Base-by-base conservation (phyloP, 169 alveolate species). In the Eimeria acervulina region DNA sequence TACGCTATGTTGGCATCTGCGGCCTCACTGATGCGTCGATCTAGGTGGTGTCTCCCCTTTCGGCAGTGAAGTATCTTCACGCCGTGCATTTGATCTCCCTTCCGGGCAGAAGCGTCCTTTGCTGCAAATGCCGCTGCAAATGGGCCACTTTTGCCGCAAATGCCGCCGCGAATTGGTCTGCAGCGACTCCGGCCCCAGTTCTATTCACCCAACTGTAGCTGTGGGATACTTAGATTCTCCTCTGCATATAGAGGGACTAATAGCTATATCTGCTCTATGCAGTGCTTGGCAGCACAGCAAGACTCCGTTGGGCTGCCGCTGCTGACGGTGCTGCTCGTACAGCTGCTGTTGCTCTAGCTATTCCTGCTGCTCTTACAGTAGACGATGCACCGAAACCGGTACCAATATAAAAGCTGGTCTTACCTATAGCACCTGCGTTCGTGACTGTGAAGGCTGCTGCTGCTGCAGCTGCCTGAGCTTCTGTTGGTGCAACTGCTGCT, bases 401-500 rank as follows among this genome's bases (percentile, higher is more conserved):
- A 72, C 31, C 52, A 78, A n/a, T 42, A 78, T 78, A 78, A 78
- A 40, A 36, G 36, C 68, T 42, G 3, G 66, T 47, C 42, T 21
- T 42, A 17, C 88, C 66, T 83, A 83, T 26, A 52, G 76, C 21
- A n/a, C 74, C 91, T 83, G 52, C 66, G 70, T 52, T 51, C 31
- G 47, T 10, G 91, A 59, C 17, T 52, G 91, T 36, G 44, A 47
- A 42, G 63, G 66, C 89, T 83, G 91, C 66, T 15, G 90, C 72
- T 80, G 91, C 91, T 83, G 91, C 91, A 47, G 52, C 55, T 83
- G 91, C 91, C 28, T 74, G 88, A 78, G 63, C 26, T 78, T 40
- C 91, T 83, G 91, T 28, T 55, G 91, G 12, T 83, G 91, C 76
- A 83, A 19, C 91, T 52, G 91, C 74, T 83, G 76, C 72, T 55